phyloP scores from a whole-genome alignment of 192 early-diverging fungal species.

The Lunasporangiospora selenospora region DNA sequence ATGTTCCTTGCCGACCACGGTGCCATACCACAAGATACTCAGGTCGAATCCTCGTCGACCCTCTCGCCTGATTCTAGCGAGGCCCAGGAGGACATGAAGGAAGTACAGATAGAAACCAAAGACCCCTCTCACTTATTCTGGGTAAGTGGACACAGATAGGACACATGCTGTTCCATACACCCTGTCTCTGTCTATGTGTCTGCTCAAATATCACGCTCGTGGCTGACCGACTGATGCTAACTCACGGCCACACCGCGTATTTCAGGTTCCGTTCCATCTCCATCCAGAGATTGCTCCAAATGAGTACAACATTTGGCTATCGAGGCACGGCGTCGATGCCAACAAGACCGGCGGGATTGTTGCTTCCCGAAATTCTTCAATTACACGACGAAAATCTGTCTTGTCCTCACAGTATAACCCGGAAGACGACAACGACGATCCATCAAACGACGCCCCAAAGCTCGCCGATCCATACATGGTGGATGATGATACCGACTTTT shows the following conservation, averaged over 20 bases:
- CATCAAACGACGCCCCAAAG: slow-evolving; percentile 15
- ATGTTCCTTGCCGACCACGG: slow-evolving; percentile 27
- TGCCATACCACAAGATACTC: slow-evolving; percentile 11
- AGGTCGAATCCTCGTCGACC: slow-evolving; percentile 17
- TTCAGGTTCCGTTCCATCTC: slow-evolving; percentile 50
- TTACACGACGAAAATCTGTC: slow-evolving; percentile 46
- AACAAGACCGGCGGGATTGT: slow-evolving; percentile 15
- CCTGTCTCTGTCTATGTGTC: too few relatives aligned
- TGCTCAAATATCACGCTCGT: too few relatives aligned
- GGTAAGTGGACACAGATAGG: too few relatives aligned
- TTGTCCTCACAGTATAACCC: slow-evolving; percentile 52
- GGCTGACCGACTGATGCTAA: not conserved
- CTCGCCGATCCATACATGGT: slow-evolving; percentile 4
- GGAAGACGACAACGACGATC: slow-evolving; percentile 38
- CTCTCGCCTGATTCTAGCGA: slow-evolving; percentile 16
- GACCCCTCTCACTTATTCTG: slow-evolving; percentile 53
- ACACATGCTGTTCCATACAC: too few relatives aligned
- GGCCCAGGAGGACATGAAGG: slow-evolving; percentile 45
- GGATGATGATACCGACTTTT: slow-evolving; percentile 7
- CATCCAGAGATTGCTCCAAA: slow-evolving; percentile 57
- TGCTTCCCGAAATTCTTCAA: slow-evolving; percentile 21
- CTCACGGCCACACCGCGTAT: not conserved
- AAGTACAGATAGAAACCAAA: slow-evolving; percentile 48
- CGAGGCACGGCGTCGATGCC: slow-evolving; percentile 41
- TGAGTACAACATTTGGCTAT: slow-evolving; percentile 52